Evolutionary conservation across 495 filamentous ascomycete genomes (phyloP), one percentile per base, ranked within the genome.

Genomic region (Aspergillus bertholletiae): DNA sequence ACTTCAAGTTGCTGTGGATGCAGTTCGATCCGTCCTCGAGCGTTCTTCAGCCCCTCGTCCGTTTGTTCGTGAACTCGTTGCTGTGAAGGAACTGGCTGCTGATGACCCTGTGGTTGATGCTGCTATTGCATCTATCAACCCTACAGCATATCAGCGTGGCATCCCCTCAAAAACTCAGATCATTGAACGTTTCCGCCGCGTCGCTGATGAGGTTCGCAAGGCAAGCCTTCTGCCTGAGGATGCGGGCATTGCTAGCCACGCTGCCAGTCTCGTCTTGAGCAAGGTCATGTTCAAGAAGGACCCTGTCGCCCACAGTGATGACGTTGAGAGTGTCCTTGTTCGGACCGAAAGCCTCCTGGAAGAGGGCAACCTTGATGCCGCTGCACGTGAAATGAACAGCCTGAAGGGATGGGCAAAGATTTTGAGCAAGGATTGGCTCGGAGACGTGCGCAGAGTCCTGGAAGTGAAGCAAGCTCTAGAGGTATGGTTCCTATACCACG

Each of bases 391-490:
- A 78, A 92, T 97, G 89, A 97, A 96, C 67, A 81, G 81, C 18
- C 76, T 98, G 47, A 78, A 82, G 51, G 94, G 94, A 21, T 97
- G 95, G 94, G 91, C 92, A 21, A 96, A 92, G 77, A 93, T 88
- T 46, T 73, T 98, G 66, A 92, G 88, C 66, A 83, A 86, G 63
- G 94, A 98, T 68, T 98, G 94, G 94, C 63, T 98, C 60, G 82
- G 76, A 37, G 94, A 98, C 79, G 85, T 88, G 22, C 80, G 94
- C 61, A 84, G 86, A 72, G 87, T 95, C 58, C 75, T 97, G 72
- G 94, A 98, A 72, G 95, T 97, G 37, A 84, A 89, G 74, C 93
- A 97, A 73, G 94, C 94, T 64, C 75, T 98, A 59, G 94, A 97
- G 68, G 94, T 96, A 73, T 83, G 85, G 60, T 53, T 51, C 12